These are phyloP conservation scores for Penicillium paxilli DNA, from an alignment of 495 filamentous ascomycete species.

Conservation along the genomic window DNA sequence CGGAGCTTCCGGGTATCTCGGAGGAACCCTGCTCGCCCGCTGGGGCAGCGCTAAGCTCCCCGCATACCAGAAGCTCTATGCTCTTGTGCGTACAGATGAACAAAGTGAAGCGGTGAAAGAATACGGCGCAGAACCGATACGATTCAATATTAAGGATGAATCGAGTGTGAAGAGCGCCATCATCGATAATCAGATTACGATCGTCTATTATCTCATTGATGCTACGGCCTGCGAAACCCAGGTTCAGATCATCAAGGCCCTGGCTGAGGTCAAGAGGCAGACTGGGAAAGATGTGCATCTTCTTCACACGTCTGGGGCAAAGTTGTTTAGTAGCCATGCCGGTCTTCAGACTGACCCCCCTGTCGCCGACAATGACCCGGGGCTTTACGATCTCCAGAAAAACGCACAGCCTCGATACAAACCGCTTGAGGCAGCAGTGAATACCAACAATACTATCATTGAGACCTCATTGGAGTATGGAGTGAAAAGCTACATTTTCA, in stretches of 20 bases:
- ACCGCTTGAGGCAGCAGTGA: conserved; percentile 21
- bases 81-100: conserved; percentile 40
- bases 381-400: conserved; percentile 43
- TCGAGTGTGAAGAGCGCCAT: conserved; percentile 28
- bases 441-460: conserved; percentile 36
- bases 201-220: conserved; percentile 46
- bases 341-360: conserved; percentile 29
- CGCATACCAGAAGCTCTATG: conserved; percentile 39
- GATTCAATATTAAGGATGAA: conserved; percentile 30
- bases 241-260: conserved; percentile 38
- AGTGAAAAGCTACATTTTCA: conserved; percentile 48
- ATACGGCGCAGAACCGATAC: conserved; percentile 43
- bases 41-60: conserved; percentile 34
- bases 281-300: conserved; percentile 44
- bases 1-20: conserved; percentile 52
- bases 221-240: conserved; percentile 9
- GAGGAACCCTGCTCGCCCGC: conserved; percentile 47
- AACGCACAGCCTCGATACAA: conserved; percentile 6
- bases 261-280: conserved; percentile 37
- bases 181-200: conserved; percentile 40
- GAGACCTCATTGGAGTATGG: conserved; percentile 35
- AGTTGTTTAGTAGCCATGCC: conserved; percentile 33
- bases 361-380: conserved; percentile 41
- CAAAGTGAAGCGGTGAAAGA: conserved; percentile 42
- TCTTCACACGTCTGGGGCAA: conserved; percentile 41